A percentile compares a stretch with the other conserved stretches of the same genome.
These are phyloP conservation scores for Barnettozyma salicaria DNA, from an alignment of 805 yeast genomes.

Conservation along the genomic window DNA sequence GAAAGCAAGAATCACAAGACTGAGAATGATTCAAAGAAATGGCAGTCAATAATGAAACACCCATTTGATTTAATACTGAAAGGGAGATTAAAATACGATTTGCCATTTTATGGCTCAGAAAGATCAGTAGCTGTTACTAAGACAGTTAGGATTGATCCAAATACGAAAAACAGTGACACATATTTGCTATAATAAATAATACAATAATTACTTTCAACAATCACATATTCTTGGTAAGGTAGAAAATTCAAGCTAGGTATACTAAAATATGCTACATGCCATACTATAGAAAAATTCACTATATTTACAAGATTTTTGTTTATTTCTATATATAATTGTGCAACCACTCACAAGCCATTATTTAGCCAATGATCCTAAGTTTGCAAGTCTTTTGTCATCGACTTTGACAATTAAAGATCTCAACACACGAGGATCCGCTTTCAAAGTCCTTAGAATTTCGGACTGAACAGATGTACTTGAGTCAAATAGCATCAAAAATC, in stretches of 20 bases:
- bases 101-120: slow-evolving; percentile 54
- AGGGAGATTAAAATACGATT: slow-evolving; percentile 71
- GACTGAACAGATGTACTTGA: slow-evolving; percentile 80
- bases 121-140: slow-evolving; percentile 59
- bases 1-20: slow-evolving; percentile 24
- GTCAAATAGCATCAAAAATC: slow-evolving; percentile 82
- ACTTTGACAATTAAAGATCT: slow-evolving; percentile 69
- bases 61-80: slow-evolving; percentile 84
- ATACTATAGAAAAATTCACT: not conserved
- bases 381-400: slow-evolving; percentile 44
- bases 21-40: slow-evolving; percentile 40
- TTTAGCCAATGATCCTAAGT: slow-evolving; percentile 52
- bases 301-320: not conserved
- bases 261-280: not conserved
- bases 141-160: slow-evolving; percentile 51
- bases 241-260: not conserved
- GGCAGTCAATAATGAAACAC: slow-evolving; percentile 68
- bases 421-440: slow-evolving; percentile 86
- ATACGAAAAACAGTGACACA: slow-evolving; percentile 7
- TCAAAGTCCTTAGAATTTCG: slow-evolving; percentile 73
- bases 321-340: slow-evolving; percentile 2
- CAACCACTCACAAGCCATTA: slow-evolving; percentile 1
- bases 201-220: too few species aligned
- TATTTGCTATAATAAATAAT: not conserved
- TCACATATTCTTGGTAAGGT: too few species aligned